These are phyloP conservation scores for Aspergillus fumigatiaffinis DNA, from an alignment of 2,329 filamentous ascomycete species.

Conservation along the genomic window DNA sequence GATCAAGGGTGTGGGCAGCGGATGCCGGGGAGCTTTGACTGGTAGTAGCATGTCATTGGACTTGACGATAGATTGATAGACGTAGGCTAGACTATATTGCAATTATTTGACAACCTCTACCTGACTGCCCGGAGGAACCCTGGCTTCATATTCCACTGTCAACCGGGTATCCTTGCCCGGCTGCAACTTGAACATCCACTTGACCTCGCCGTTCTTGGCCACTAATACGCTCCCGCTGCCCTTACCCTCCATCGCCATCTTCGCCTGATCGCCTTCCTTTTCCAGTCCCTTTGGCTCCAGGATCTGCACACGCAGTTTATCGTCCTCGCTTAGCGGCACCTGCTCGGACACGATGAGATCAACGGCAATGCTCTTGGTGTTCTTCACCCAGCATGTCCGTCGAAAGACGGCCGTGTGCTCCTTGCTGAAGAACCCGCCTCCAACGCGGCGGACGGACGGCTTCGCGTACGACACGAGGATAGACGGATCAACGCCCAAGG, in stretches of 20 bases:
- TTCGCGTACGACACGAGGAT: conserved; percentile 29
- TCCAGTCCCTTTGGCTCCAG: conserved; percentile 25
- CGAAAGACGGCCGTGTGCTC: conserved; percentile 29
- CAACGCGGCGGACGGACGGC: conserved; percentile 23
- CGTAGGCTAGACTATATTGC: not conserved
- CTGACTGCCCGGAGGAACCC: conserved; percentile 43
- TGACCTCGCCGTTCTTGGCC: conserved; percentile 56
- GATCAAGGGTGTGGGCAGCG: conserved; percentile 8
- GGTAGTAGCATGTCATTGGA: too few species aligned
- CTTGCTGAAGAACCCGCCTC: conserved; percentile 28
- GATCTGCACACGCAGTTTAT: conserved; percentile 26
- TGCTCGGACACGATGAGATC: conserved; percentile 30
- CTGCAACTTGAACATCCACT: conserved; percentile 57
- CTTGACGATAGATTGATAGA: not conserved
- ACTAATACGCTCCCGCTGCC: conserved; percentile 53
- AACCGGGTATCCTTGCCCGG: conserved; percentile 56
- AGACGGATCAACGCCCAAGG: conserved; percentile 30
- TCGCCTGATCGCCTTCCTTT: conserved; percentile 20
- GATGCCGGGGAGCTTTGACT: conserved; percentile 21
- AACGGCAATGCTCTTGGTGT: conserved; percentile 25
- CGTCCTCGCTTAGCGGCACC: conserved; percentile 30
- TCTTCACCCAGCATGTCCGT: conserved; percentile 28
- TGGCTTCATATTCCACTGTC: conserved; percentile 59
- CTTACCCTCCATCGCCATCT: conserved; percentile 42
- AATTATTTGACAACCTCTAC: not conserved